Conservation (phyloP, 805 yeast genomes). For the Kuraishia floccosa region DNA sequence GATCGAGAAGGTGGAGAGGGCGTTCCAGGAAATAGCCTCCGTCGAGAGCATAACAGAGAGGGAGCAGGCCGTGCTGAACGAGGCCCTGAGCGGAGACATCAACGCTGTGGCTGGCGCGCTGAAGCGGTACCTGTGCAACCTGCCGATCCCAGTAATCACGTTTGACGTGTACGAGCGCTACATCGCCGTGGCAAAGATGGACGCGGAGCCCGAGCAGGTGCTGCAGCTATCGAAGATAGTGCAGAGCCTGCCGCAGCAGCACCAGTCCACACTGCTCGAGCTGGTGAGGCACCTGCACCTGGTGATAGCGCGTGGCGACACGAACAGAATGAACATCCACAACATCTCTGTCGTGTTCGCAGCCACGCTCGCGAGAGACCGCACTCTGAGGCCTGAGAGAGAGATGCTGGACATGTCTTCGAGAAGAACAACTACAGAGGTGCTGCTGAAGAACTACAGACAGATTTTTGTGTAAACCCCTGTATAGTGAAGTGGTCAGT, state of each 20-base stretch:
- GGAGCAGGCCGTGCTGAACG: too few relatives aligned
- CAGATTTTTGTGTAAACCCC: conserved; percentile 18
- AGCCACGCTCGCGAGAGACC: conserved; percentile 78
- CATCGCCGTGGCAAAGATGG: conserved; percentile 37
- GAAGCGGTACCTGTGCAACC: conserved; percentile 74
- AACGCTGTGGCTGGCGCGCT: conserved; percentile 80
- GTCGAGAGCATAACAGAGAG: conserved; percentile 15
- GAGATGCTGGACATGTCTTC: conserved; percentile 81
- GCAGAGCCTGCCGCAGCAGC: conserved; percentile 52
- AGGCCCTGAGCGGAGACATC: conserved; percentile 48
- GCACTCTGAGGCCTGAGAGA: conserved; percentile 48
- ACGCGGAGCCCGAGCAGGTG: conserved; percentile 16
- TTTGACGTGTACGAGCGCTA: conserved; percentile 55
- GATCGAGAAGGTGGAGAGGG: conserved; percentile 28
- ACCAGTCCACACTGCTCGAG: conserved; percentile 40
- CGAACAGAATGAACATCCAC: conserved; percentile 73
- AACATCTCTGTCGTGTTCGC: conserved; percentile 90
- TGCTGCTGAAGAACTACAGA: conserved; percentile 41
- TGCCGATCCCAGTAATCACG: conserved; percentile 80
- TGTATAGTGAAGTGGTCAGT: background rate
- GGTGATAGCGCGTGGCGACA: conserved; percentile 38
- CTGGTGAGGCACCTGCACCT: conserved; percentile 55
- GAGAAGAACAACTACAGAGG: conserved; percentile 69
- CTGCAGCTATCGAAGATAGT: conserved; percentile 34
- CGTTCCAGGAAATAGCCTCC: conserved; percentile 15